Evolutionary conservation across 2,329 filamentous ascomycete species (phyloP), one percentile per base, ranked within the genome.

Genomic region (Penicillium sp.): DNA sequence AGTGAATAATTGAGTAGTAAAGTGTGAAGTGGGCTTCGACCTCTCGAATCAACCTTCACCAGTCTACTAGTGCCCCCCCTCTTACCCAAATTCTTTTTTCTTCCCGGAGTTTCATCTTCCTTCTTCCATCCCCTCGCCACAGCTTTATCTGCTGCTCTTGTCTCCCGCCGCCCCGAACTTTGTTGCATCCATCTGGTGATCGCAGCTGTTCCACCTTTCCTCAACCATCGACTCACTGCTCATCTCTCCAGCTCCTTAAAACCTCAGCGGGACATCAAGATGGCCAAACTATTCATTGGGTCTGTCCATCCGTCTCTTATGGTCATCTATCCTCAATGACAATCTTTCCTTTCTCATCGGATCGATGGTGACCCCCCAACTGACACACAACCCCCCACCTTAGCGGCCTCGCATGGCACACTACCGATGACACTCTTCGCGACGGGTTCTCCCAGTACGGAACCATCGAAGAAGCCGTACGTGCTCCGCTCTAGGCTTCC

Each of bases 381-480:
- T 62, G 51, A 62, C 60, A 56, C 38, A 47, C 21, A 59, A 60
- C 57, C 56, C 30, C 17, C 58, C n/a, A 48, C 64, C 23, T 26
- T 60, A 97, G 94, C 76, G 95, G 95, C 86, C 92, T 99, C 71
- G 92, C 95, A 74, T 99, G 95, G 95, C 93, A 97, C 83, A 99
- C 95, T 67, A 93, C 96, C 79, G 94, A 98, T 81, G 81, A 82
- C 49, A 93, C 91, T 70, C 84, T 99, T 69, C 90, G 91, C 75
- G 83, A 90, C 76, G 97, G 97, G 81, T 99, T 99, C 78, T 90
- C 94, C 78, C 90, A 95, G 79, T 97, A 92, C 75, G 94, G 94
- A 64, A 83, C 84, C 47, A 91, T 99, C 69, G 93, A 97, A 78
- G 94, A 99, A 88, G 95, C 95, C 72, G 95, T 98, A 87, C 80